Percentiles rank a stretch among this genome's conserved stretches.
These are phyloP conservation scores for Neurospora sp. DNA, from an alignment of 495 filamentous ascomycete genomes.

Conservation along the genomic window DNA sequence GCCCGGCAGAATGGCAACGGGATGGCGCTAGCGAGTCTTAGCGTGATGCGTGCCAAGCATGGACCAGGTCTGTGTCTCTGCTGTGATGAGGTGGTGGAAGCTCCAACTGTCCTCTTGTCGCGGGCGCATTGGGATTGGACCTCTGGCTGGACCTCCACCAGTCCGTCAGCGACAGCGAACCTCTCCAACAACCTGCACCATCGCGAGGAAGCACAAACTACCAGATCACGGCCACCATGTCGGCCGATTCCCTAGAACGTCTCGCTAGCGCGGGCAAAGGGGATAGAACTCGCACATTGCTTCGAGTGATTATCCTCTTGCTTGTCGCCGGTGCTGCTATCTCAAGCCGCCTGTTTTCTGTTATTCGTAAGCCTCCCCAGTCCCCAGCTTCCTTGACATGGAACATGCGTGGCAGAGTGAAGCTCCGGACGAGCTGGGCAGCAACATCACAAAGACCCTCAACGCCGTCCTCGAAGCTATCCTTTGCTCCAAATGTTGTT, in stretches of 20 bases:
- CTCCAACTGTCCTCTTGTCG: slow-evolving; percentile 33
- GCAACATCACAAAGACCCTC: neutral
- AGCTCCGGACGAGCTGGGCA: slow-evolving; percentile 2
- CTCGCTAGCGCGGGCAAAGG: slow-evolving; percentile 36
- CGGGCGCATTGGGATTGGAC: neutral
- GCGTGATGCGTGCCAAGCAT: slow-evolving; percentile 17
- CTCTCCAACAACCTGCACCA: slow-evolving; percentile 14
- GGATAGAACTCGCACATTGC: slow-evolving; percentile 68
- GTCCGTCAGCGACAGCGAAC: neutral
- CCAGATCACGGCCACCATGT: slow-evolving; percentile 25
- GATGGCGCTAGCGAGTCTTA: slow-evolving; percentile 8
- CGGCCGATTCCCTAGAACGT: slow-evolving; percentile 26
- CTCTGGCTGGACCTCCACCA: neutral
- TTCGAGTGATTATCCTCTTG: slow-evolving; percentile 84
- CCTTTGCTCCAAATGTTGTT: neutral
- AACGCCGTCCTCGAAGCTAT: neutral
- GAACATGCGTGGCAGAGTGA: neutral
- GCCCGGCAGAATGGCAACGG: slow-evolving; percentile 12
- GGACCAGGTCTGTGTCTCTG: neutral
- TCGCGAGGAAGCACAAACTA: slow-evolving; percentile 23
- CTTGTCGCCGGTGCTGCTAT: slow-evolving; percentile 90
- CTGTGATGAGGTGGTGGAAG: slow-evolving; percentile 16
- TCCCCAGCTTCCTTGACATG: slow-evolving; percentile 1
- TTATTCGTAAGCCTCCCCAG: slow-evolving; percentile 65
- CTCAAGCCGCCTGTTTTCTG: slow-evolving; percentile 91